These are phyloP conservation scores for Sarcomyxa edulis DNA, from an alignment of 768 basidiomycete species.

Conservation along the genomic window DNA sequence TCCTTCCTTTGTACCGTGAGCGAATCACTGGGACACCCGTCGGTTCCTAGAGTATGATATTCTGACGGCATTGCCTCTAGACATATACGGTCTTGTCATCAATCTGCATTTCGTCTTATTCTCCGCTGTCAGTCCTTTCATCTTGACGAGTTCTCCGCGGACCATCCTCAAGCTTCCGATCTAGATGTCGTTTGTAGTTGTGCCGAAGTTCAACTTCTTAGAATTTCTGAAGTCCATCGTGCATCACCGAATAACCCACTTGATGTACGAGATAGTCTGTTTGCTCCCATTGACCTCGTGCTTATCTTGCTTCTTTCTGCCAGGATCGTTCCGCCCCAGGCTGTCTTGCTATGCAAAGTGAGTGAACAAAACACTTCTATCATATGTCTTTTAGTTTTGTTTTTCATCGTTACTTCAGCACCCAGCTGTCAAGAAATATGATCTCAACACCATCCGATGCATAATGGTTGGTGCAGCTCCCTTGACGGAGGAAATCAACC, in stretches of 20 bases:
- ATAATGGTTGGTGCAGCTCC: conserved; percentile 54
- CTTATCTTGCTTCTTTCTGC: background rate
- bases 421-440: conserved; percentile 42
- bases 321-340: conserved; percentile 51
- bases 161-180: background rate
- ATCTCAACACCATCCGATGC: conserved; percentile 35
- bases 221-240: conserved; percentile 55
- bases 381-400: conserved; percentile 18
- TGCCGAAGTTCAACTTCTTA: conserved; percentile 57
- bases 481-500: conserved; percentile 44
- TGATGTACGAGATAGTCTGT: too few relatives aligned
- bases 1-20: conserved; percentile 57
- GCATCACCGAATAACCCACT: conserved; percentile 49
- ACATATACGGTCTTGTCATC: conserved; percentile 64
- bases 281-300: background rate
- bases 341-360: conserved; percentile 51
- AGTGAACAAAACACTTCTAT: background rate
- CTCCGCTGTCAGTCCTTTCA: conserved; percentile 35
- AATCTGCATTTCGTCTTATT: conserved; percentile 55
- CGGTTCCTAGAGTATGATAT: background rate
- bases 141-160: background rate
- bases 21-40: conserved; percentile 2
- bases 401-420: conserved; percentile 26
- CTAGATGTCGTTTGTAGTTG: conserved; percentile 47
- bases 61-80: conserved; percentile 16